phyloP scores from a whole-genome alignment of 352 stramenopile genomes.

The Elongisporangium prolatum region DNA sequence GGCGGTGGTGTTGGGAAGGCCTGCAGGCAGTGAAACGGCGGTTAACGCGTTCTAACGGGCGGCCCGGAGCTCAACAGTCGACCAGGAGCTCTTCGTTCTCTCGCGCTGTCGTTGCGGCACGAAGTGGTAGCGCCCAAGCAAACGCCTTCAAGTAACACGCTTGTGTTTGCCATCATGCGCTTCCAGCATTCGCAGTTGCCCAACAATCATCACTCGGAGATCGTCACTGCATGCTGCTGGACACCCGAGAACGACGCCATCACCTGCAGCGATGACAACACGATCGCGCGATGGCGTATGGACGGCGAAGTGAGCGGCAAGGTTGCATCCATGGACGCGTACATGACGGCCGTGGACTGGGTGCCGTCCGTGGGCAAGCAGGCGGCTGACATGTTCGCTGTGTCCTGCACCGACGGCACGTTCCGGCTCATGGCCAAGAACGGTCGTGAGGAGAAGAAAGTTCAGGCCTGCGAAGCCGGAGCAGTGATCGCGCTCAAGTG shows the following conservation, averaged over 20 bases:
- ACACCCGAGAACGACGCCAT: slow-evolving; percentile 87
- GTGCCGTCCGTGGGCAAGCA: slow-evolving; percentile 80
- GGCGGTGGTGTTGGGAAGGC: not conserved
- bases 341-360: slow-evolving; percentile 79
- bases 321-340: slow-evolving; percentile 67
- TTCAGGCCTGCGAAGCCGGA: slow-evolving; percentile 70
- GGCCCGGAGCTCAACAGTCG: not conserved
- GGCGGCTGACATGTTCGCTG: slow-evolving; percentile 78
- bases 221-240: slow-evolving; percentile 84
- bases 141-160: not conserved
- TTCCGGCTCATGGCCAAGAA: slow-evolving; percentile 88
- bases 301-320: slow-evolving; percentile 75
- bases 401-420: slow-evolving; percentile 88
- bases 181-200: slow-evolving; percentile 75
- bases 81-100: not conserved
- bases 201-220: slow-evolving; percentile 72
- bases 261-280: slow-evolving; percentile 84
- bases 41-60: not conserved
- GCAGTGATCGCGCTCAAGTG: slow-evolving; percentile 90
- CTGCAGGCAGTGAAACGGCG: not conserved
- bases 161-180: slow-evolving; percentile 33
- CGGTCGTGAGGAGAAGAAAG: slow-evolving; percentile 91
- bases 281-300: slow-evolving; percentile 80
- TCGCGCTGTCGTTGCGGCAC: not conserved
- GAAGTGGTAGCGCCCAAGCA: not conserved